Conservation (phyloP, 2,329 filamentous ascomycete species). For the Neonectria punicea region DNA sequence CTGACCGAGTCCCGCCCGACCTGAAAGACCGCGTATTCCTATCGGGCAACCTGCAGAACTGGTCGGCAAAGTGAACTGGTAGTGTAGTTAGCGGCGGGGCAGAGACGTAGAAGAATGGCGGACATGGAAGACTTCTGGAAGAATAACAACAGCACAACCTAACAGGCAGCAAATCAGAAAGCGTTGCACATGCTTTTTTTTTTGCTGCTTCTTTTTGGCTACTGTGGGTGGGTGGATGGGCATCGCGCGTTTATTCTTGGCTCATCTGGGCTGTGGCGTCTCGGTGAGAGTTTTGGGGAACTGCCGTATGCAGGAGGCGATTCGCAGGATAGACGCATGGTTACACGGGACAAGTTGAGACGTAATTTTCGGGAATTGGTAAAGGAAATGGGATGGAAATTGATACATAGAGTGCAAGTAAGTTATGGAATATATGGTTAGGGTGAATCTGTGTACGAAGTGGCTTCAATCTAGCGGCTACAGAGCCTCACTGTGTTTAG, state of each 20-base stretch:
- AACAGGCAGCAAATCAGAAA: neutral
- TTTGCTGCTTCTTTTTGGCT: neutral
- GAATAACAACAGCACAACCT: neutral
- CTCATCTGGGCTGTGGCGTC: constrained; percentile 18
- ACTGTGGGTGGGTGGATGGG: neutral
- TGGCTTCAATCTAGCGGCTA: neutral
- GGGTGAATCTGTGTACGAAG: neutral
- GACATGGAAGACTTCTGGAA: constrained; percentile 22
- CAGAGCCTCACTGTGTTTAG: neutral
- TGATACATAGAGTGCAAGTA: neutral
- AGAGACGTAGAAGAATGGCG: constrained; percentile 1
- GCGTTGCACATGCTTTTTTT: neutral
- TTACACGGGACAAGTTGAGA: neutral
- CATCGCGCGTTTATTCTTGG: constrained; percentile 6
- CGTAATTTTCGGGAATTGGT: neutral
- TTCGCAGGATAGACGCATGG: constrained; percentile 7
- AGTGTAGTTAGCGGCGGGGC: neutral
- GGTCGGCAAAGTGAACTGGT: neutral
- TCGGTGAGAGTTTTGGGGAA: constrained; percentile 35
- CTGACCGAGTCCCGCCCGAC: neutral
- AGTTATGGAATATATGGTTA: neutral
- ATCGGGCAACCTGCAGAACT: neutral
- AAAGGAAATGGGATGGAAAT: neutral
- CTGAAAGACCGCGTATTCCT: neutral
- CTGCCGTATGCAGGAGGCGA: constrained; percentile 14